Evolutionary conservation across 495 filamentous ascomycete species (phyloP).

Genomic region (Pseudevernia furfuracea): DNA sequence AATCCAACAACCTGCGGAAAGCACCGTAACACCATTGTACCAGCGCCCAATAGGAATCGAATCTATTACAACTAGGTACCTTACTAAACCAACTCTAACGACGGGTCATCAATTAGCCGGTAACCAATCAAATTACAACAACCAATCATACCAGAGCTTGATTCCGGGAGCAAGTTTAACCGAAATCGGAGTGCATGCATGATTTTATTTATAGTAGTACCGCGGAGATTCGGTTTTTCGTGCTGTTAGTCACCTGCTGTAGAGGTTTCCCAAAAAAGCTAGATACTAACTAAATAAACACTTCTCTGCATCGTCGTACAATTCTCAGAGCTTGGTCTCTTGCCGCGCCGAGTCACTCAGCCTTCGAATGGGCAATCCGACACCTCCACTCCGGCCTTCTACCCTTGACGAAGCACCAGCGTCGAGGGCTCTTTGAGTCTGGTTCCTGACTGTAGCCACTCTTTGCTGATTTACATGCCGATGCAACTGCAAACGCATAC

Average conservation of each 20-base stretch:
- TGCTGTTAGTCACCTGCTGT: not conserved
- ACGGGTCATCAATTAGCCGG: not conserved
- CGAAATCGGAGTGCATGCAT: not conserved
- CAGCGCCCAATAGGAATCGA: no score
- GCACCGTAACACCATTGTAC: no score
- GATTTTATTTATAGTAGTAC: not conserved
- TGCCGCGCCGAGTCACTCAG: constrained; percentile 19
- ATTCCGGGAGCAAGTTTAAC: not conserved
- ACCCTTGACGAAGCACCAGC: not conserved
- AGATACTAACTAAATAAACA: not conserved
- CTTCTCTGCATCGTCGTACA: not conserved
- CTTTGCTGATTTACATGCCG: constrained; percentile 47
- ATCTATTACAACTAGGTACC: no score
- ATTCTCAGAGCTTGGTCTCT: constrained; percentile 17
- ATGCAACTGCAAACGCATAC: constrained; percentile 59
- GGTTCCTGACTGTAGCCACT: constrained; percentile 2
- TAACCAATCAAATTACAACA: not conserved
- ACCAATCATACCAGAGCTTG: not conserved
- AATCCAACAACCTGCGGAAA: no score
- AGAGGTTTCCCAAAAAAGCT: not conserved
- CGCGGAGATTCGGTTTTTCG: not conserved
- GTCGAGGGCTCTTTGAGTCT: constrained; percentile 5
- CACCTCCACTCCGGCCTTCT: constrained; percentile 1
- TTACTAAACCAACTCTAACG: not conserved
- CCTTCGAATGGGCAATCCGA: constrained; percentile 10